These are phyloP conservation scores for Blastocystis sp. DNA, from an alignment of 352 stramenopile species.

Conservation along the genomic window DNA sequence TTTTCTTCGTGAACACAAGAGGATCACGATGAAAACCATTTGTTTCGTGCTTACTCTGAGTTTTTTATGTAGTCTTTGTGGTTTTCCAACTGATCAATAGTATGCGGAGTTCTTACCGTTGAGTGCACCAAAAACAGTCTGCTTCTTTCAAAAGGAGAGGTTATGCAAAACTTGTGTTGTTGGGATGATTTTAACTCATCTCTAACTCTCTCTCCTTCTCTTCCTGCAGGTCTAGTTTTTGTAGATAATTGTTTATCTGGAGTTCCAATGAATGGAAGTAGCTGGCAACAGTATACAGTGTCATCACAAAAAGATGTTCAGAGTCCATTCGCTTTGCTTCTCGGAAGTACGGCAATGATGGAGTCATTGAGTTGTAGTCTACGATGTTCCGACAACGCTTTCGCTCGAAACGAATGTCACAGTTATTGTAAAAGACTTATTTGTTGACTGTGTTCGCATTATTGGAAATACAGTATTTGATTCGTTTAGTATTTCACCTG, in stretches of 20 bases:
- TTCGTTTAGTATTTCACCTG: not conserved
- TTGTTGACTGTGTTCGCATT: conserved; percentile 39
- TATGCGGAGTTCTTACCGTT: not conserved
- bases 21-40: not conserved
- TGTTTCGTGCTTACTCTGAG: not conserved
- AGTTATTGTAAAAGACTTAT: not conserved
- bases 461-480: conserved; percentile 17
- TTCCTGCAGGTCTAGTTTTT: conserved; percentile 20
- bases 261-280: not conserved
- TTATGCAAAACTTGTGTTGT: not conserved
- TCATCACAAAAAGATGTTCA: not conserved
- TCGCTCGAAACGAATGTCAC: not conserved
- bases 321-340: conserved; percentile 10
- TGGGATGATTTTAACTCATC: conserved; percentile 44
- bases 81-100: not conserved
- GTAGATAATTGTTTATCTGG: conserved; percentile 13
- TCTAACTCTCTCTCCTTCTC: not conserved
- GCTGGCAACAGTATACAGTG: not conserved
- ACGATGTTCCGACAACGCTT: not conserved
- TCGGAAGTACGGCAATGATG: not conserved
- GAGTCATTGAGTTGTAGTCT: conserved; percentile 1
- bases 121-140: not conserved
- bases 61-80: not conserved
- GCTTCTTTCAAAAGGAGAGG: not conserved
- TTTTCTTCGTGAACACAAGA: conserved; percentile 19